Evolutionary conservation across 257 asterid genomes (phyloP).

Genomic region (Verbascum thapsus): DNA sequence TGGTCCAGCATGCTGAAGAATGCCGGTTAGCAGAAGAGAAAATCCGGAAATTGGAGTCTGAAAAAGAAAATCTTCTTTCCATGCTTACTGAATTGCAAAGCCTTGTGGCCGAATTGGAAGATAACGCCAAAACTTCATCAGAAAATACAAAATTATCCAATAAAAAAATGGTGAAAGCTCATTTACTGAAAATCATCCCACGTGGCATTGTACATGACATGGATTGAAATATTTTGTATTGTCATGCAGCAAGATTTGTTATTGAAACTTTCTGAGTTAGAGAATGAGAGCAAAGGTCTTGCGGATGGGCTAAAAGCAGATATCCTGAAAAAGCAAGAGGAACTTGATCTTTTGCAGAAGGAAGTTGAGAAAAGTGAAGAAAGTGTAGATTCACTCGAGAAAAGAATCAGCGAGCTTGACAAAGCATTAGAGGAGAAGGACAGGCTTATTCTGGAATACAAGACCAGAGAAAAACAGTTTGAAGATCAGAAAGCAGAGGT

Average conservation of each 20-base stretch:
- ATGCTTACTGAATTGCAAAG: constrained; percentile 69
- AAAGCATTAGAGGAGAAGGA: constrained; percentile 65
- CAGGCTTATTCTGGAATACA: constrained; percentile 58
- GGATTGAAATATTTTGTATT: constrained; percentile 30
- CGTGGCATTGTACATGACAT: constrained; percentile 24
- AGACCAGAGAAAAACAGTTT: constrained; percentile 57
- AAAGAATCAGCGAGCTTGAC: constrained; percentile 57
- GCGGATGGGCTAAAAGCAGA: constrained; percentile 62
- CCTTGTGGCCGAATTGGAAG: constrained; percentile 61
- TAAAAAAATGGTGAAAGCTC: constrained; percentile 64
- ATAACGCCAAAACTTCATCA: constrained; percentile 48
- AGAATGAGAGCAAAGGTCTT: constrained; percentile 57
- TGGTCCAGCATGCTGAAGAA: constrained; percentile 97
- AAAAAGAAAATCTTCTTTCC: constrained; percentile 57
- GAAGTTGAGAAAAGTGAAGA: constrained; percentile 61
- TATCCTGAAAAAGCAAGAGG: constrained; percentile 64
- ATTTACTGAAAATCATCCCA: constrained; percentile 33
- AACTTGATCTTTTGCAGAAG: constrained; percentile 54
- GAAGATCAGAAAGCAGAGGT: constrained; percentile 83
- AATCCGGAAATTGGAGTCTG: constrained; percentile 70
- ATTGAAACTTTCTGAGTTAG: constrained; percentile 61
- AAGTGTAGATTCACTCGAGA: constrained; percentile 53
- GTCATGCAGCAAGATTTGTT: constrained; percentile 75
- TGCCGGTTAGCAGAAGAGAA: constrained; percentile 78
- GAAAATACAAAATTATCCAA: constrained; percentile 70